These are phyloP conservation scores for Neurospora sp. DNA, from an alignment of 495 filamentous ascomycete genomes.

Conservation along the genomic window DNA sequence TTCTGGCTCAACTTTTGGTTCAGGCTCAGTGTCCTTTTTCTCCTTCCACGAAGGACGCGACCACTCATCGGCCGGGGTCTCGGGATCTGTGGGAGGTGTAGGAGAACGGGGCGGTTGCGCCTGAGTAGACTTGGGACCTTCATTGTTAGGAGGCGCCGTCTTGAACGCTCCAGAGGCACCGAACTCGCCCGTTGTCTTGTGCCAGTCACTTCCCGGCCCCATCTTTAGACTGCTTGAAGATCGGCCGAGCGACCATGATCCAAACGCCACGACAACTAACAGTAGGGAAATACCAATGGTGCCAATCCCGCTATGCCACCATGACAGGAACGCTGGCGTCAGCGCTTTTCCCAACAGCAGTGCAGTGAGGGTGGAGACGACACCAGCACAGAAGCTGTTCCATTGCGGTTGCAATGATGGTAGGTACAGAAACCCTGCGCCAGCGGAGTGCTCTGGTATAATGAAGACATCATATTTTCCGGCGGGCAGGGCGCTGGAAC, in stretches of 20 bases:
- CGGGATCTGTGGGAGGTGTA: conserved; percentile 21
- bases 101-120: conserved; percentile 29
- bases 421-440: conserved; percentile 85
- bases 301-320: conserved; percentile 53
- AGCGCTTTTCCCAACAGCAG: conserved; percentile 59
- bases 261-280: conserved; percentile 57
- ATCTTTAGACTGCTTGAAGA: neutral
- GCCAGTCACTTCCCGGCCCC: neutral
- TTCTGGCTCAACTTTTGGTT: conserved; percentile 3
- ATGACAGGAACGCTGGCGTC: conserved; percentile 56
- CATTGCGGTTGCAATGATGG: conserved; percentile 74
- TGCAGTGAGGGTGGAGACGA: conserved; percentile 56
- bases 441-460: conserved; percentile 86
- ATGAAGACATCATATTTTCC: conserved; percentile 97
- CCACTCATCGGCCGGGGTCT: conserved; percentile 17
- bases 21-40: conserved; percentile 11
- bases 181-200: conserved; percentile 10
- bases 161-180: conserved; percentile 13
- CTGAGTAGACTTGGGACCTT: conserved; percentile 24
- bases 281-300: conserved; percentile 52
- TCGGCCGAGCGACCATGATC: conserved; percentile 64
- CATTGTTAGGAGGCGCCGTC: conserved; percentile 20
- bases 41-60: conserved; percentile 34
- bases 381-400: conserved; percentile 87
- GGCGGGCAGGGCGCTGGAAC: conserved; percentile 50